Percentiles rank a stretch among this genome's conserved stretches.
Evolutionary conservation across 78 protist genomes (phyloP).

Genomic region (Blattamonas nauphoetae): DNA sequence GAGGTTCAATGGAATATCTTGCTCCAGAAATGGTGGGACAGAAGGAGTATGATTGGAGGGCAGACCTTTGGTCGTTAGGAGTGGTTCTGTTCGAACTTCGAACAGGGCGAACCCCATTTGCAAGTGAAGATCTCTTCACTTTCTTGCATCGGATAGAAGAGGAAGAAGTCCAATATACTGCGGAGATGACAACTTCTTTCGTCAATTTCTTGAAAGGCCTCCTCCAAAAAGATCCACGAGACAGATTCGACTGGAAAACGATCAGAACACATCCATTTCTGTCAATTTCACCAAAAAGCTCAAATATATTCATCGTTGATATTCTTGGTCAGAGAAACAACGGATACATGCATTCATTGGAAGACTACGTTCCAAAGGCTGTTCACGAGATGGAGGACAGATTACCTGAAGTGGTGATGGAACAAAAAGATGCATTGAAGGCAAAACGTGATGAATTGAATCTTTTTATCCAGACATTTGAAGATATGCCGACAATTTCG

Average conservation of each 20-base stretch:
- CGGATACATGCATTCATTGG: no score
- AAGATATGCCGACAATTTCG: no score
- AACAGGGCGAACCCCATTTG: background rate
- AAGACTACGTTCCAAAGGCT: no score
- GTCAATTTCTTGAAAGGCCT: background rate
- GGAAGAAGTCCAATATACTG: background rate
- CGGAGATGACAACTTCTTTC: background rate
- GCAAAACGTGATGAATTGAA: no score
- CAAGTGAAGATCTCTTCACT: background rate
- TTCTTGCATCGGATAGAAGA: background rate
- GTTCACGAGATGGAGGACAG: no score
- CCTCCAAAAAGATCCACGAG: background rate
- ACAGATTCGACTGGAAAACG: background rate
- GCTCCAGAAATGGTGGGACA: background rate
- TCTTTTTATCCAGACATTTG: no score
- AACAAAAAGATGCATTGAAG: no score
- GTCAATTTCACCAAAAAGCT: background rate
- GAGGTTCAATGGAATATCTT: background rate
- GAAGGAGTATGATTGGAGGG: background rate
- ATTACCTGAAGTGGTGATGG: no score
- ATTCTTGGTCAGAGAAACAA: no score
- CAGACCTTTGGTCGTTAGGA: background rate
- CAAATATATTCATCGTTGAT: no score
- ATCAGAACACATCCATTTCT: background rate
- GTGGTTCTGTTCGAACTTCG: background rate